Conservation (phyloP, 768 basidiomycete species). For the Pisolithus orientalis region DNA sequence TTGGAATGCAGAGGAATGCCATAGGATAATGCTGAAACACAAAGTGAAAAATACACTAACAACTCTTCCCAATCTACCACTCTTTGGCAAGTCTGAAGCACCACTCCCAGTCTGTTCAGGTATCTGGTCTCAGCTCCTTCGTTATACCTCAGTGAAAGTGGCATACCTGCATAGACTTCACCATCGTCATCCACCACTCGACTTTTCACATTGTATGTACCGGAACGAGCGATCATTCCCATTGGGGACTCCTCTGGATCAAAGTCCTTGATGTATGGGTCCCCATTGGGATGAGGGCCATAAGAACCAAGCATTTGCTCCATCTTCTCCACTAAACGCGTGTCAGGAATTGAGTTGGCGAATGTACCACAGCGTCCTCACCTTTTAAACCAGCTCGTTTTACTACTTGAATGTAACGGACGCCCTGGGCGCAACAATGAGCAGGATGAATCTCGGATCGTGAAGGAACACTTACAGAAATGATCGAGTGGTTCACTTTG, state of each 20-base stretch:
- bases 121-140: constrained; percentile 5
- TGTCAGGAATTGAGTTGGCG: constrained; percentile 1
- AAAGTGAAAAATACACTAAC: constrained; percentile 7
- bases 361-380: constrained; percentile 21
- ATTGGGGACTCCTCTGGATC: constrained; percentile 67
- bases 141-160: neutral
- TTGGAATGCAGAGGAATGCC: constrained; percentile 24
- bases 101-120: constrained; percentile 47
- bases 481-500: constrained; percentile 86
- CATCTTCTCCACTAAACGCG: constrained; percentile 71
- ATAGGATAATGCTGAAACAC: constrained; percentile 19
- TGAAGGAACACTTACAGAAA: constrained; percentile 47
- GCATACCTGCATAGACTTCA: constrained; percentile 69
- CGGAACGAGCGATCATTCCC: constrained; percentile 79
- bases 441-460: neutral
- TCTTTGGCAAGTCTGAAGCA: constrained; percentile 88
- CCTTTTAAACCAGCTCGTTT: constrained; percentile 75
- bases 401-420: constrained; percentile 84
- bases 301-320: constrained; percentile 96
- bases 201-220: constrained; percentile 71
- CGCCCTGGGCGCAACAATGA: constrained; percentile 45
- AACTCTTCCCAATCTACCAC: constrained; percentile 47
- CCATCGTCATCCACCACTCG: constrained; percentile 87
- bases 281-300: constrained; percentile 60
- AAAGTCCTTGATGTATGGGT: constrained; percentile 71